Percentiles rank a stretch among this genome's conserved stretches.
These are phyloP conservation scores for Conidiobolus incongruus DNA, from an alignment of 371 early-diverging fungal species.

Conservation along the genomic window DNA sequence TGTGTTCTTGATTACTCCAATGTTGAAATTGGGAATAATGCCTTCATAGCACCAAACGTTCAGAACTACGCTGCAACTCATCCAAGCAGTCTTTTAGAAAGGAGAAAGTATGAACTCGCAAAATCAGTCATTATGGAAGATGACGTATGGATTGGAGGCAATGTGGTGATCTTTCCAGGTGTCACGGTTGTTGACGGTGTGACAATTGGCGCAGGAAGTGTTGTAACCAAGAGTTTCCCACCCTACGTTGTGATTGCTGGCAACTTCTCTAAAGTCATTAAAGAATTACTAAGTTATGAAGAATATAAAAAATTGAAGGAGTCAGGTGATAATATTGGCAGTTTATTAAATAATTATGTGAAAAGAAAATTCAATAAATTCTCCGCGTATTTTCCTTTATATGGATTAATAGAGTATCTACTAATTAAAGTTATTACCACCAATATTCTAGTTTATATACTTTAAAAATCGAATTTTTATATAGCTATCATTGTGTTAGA, in stretches of 20 bases:
- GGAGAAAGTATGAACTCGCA: conserved; percentile 10
- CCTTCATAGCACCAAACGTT: conserved; percentile 51
- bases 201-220: conserved; percentile 27
- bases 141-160: conserved; percentile 50
- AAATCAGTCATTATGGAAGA: conserved; percentile 22
- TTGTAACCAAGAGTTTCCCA: conserved; percentile 61
- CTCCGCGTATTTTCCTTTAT: too few relatives aligned
- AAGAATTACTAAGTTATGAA: too few relatives aligned
- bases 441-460: too few relatives aligned
- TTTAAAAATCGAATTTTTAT: too few relatives aligned
- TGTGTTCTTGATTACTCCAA: conserved; percentile 39
- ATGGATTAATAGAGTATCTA: too few relatives aligned
- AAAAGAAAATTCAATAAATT: too few relatives aligned
- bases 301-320: too few relatives aligned
- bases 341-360: too few relatives aligned
- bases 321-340: too few relatives aligned
- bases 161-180: conserved; percentile 47
- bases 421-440: too few relatives aligned
- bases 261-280: conserved; percentile 54
- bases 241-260: conserved; percentile 50
- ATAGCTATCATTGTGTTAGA: too few relatives aligned
- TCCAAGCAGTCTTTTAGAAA: conserved; percentile 24
- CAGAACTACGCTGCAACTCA: conserved; percentile 56
- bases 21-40: conserved; percentile 38
- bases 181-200: conserved; percentile 56